Percentiles rank a stretch among this genome's conserved stretches.
phyloP scores from a whole-genome alignment of 208 protist genomes.

The Wallacemonas rigidus region DNA sequence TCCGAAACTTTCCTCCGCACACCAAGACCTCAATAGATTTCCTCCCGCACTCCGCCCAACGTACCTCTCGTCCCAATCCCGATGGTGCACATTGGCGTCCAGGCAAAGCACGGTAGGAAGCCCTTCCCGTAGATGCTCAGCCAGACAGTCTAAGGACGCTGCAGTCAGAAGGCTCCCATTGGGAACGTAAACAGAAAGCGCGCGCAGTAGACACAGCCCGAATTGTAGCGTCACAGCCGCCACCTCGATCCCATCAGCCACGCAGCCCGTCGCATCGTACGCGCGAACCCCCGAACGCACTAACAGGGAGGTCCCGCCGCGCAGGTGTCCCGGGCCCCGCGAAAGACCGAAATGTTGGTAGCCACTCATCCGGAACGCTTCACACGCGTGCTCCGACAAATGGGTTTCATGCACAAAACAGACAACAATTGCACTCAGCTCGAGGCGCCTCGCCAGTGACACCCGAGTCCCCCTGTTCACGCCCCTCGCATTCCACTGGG shows the following conservation, averaged over 20 bases:
- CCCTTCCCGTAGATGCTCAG: background rate
- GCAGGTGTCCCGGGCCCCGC: background rate
- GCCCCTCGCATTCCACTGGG: background rate
- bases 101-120: background rate
- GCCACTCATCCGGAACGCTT: background rate
- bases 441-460: background rate
- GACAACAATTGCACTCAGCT: background rate
- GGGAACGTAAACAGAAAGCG: background rate
- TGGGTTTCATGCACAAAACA: background rate
- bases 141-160: background rate
- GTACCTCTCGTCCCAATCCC: background rate
- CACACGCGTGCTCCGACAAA: background rate
- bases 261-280: background rate
- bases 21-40: background rate
- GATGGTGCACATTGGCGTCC: background rate
- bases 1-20: background rate
- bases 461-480: background rate
- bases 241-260: background rate
- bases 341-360: background rate
- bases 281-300: background rate
- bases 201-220: background rate
- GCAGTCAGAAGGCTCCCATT: background rate
- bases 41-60: background rate
- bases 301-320: background rate
- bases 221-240: conserved; percentile 1